Evolutionary conservation across 495 filamentous ascomycete species (phyloP), one percentile per base, ranked within the genome.

Genomic region (Xylaria scruposa): DNA sequence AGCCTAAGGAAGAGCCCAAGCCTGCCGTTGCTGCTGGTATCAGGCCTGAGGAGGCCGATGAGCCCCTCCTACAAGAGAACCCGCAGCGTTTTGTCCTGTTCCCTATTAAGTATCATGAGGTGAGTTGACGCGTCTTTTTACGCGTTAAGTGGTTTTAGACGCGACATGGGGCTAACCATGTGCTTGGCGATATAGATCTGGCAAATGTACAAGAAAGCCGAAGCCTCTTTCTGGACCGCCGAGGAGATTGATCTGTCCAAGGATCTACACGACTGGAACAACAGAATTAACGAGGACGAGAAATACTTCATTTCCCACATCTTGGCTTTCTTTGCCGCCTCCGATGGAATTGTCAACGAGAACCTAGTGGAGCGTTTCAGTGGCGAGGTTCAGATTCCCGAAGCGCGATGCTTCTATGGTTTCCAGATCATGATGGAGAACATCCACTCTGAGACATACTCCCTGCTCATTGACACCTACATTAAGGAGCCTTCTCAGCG

Each of bases 381-480:
- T 74, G 93, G 91, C 62, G 96, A 99, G 84, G 95, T 99, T 36
- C 96, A 99, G 85, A 90, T 97, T 73, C 95, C 96, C 44, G 96
- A 99, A 85, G 96, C 96, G 68, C 94, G 96, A 81, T 98, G 96
- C 91, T 99, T 99, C 90, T 99, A 99, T 82, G 96, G 96, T 74
- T 99, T 99, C 89, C 96, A 99, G 86, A 99, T 99, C 87, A 99
- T 99, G 96, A 98, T 99, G 93, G 96, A 99, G 90, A 99, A 99
- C 86, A 98, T 99, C 78, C 96, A 99, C 90, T 97, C 96, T 36
- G 96, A 99, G 85, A 99, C 96, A 60, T 99, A 99, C 89, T 98
- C 95, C 44, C 90, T 99, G 17, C 91, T 99, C 75, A 99, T 99
- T 81, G 96, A 99, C 79, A 99, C 97, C 72, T 99, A 99, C 85